These are phyloP conservation scores for Trichophyton simii DNA, from an alignment of 2,329 filamentous ascomycete genomes.

Conservation along the genomic window DNA sequence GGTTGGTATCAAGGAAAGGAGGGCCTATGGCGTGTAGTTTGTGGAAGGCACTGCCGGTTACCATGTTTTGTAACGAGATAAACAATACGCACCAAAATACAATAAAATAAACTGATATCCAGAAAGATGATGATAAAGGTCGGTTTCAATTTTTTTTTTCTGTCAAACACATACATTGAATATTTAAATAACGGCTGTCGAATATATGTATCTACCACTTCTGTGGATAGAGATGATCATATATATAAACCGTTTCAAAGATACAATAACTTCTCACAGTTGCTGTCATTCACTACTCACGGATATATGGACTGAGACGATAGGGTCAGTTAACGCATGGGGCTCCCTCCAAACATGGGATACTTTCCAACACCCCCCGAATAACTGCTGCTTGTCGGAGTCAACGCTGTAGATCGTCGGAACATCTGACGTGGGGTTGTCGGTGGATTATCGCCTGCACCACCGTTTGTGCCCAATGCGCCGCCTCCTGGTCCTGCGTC, in stretches of 20 bases:
- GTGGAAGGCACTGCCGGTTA: not conserved
- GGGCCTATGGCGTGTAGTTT: not conserved
- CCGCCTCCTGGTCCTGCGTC: conserved; percentile 16
- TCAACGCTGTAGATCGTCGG: conserved; percentile 30
- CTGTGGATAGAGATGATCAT: not conserved
- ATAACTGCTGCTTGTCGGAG: conserved; percentile 32
- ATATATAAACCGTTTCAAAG: not conserved
- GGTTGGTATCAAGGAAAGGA: not conserved
- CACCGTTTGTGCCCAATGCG: conserved; percentile 13
- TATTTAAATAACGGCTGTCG: not conserved
- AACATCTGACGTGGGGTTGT: conserved; percentile 32
- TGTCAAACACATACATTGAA: not conserved
- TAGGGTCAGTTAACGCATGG: conserved; percentile 6
- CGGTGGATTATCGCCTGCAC: conserved; percentile 21
- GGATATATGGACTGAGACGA: too few species aligned
- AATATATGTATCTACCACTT: not conserved
- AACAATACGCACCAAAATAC: not conserved
- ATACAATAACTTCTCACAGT: too few species aligned
- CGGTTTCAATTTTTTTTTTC: not conserved
- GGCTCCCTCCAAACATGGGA: conserved; percentile 11
- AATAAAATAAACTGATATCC: not conserved
- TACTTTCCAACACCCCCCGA: conserved; percentile 6
- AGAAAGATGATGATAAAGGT: not conserved
- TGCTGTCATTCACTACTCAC: too few species aligned
- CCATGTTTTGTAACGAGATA: too few species aligned